Percentiles rank a stretch among this genome's conserved stretches.
Evolutionary conservation across 257 asterid genomes (phyloP).

Genomic region (Jasminum sambac): DNA sequence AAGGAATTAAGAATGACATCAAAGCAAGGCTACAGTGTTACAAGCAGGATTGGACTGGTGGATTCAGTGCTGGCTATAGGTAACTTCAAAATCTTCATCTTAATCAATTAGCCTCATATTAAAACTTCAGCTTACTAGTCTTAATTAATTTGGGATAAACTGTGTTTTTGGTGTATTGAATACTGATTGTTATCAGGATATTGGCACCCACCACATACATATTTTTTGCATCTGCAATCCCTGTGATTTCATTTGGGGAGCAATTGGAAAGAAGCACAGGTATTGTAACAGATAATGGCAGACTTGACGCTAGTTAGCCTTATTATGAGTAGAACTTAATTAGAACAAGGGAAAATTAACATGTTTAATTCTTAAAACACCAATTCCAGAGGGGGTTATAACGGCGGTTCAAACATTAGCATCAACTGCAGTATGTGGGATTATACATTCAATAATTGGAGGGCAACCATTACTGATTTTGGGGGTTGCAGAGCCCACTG

Average conservation of each 20-base stretch:
- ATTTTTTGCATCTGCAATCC: conserved; percentile 85
- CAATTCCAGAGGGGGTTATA: conserved; percentile 72
- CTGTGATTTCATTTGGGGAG: conserved; percentile 83
- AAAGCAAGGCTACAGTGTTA: conserved; percentile 67
- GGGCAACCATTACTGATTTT: conserved; percentile 88
- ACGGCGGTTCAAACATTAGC: conserved; percentile 91
- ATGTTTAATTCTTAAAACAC: not conserved
- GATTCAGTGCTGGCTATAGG: conserved; percentile 81
- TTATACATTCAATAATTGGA: conserved; percentile 87
- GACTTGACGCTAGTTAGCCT: not conserved
- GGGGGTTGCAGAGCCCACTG: conserved; percentile 98
- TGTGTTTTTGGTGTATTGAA: not conserved
- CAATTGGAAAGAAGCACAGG: conserved; percentile 81
- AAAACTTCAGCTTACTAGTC: not conserved
- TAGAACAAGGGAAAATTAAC: conserved; percentile 1
- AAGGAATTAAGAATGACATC: conserved; percentile 79
- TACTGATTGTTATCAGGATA: conserved; percentile 46
- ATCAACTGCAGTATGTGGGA: conserved; percentile 89
- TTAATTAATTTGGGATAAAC: not conserved
- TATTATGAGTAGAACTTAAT: not conserved
- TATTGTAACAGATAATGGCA: conserved; percentile 22
- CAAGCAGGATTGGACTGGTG: conserved; percentile 86
- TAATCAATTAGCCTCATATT: too few relatives aligned
- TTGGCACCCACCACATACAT: conserved; percentile 84
- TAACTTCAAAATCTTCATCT: conserved; percentile 15